Evolutionary conservation across 495 filamentous ascomycete species (phyloP).

Genomic region (Penicillium flavigenum): DNA sequence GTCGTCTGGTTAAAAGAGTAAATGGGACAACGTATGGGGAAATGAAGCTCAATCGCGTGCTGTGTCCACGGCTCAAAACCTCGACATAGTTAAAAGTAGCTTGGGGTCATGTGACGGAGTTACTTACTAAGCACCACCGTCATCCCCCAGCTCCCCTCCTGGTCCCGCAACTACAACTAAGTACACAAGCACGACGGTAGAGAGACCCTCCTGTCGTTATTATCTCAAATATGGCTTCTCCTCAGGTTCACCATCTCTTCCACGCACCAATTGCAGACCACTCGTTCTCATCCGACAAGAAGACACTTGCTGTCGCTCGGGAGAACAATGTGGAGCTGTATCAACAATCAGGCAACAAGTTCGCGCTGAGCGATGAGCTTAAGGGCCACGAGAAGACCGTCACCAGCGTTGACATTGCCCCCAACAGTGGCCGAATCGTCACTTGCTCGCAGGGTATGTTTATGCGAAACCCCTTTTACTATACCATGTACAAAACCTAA

Average conservation of each 20-base stretch:
- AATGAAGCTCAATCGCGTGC: slow-evolving; percentile 14
- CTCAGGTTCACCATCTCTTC: slow-evolving; percentile 95
- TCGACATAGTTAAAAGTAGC: slow-evolving; percentile 11
- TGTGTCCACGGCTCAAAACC: slow-evolving; percentile 14
- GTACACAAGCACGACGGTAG: slow-evolving; percentile 71
- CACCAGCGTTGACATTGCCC: slow-evolving; percentile 93
- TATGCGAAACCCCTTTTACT: neutral
- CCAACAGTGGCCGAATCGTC: slow-evolving; percentile 85
- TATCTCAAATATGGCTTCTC: slow-evolving; percentile 63
- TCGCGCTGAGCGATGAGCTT: slow-evolving; percentile 84
- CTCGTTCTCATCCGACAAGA: slow-evolving; percentile 90
- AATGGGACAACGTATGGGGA: neutral
- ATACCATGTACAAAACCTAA: neutral
- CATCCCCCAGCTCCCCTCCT: slow-evolving; percentile 25
- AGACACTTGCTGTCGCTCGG: slow-evolving; percentile 85
- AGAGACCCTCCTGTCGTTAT: slow-evolving; percentile 97
- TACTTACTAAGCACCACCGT: slow-evolving; percentile 26
- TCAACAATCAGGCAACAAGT: slow-evolving; percentile 66
- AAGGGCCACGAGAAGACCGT: slow-evolving; percentile 96
- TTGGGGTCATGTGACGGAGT: slow-evolving; percentile 29
- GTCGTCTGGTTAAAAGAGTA: neutral
- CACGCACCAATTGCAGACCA: slow-evolving; percentile 96
- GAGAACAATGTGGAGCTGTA: slow-evolving; percentile 94
- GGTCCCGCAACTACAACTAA: slow-evolving; percentile 4
- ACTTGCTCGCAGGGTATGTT: slow-evolving; percentile 88